These are phyloP conservation scores for Penicillium coffeae DNA, from an alignment of 495 filamentous ascomycete species.

Conservation along the genomic window DNA sequence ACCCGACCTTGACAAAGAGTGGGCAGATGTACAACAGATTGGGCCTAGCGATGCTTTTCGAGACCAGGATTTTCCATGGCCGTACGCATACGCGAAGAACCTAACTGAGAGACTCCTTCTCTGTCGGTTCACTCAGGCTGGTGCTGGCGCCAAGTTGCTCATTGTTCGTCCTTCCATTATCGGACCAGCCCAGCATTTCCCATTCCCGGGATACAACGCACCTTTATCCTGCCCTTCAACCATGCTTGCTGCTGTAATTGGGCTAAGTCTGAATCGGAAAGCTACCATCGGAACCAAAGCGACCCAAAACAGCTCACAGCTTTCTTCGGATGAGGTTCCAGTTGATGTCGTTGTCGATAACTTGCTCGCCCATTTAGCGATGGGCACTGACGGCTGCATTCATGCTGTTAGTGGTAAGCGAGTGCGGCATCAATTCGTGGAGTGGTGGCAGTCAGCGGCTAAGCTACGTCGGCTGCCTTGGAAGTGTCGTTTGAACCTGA, in stretches of 20 bases:
- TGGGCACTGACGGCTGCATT: constrained; percentile 4
- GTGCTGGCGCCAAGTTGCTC: constrained; percentile 4
- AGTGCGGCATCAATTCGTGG: not conserved
- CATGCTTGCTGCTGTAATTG: too few relatives aligned
- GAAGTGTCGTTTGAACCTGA: not conserved
- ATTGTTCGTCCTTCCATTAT: constrained; percentile 18
- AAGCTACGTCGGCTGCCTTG: constrained; percentile 6
- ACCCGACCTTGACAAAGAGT: constrained; percentile 1
- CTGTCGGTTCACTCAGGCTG: not conserved
- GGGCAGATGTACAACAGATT: constrained; percentile 1
- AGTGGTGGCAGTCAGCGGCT: not conserved
- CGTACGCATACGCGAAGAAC: constrained; percentile 21
- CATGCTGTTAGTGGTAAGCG: constrained; percentile 13
- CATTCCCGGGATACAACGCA: too few relatives aligned
- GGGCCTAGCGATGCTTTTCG: constrained; percentile 3
- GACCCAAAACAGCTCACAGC: too few relatives aligned
- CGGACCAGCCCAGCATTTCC: constrained; percentile 15
- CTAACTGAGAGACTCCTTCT: constrained; percentile 17
- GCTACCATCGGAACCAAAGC: too few relatives aligned
- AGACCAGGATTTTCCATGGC: constrained; percentile 17
- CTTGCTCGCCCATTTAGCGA: constrained; percentile 12
- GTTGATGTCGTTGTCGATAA: constrained; percentile 22
- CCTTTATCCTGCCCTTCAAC: too few relatives aligned
- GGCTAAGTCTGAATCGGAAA: too few relatives aligned
- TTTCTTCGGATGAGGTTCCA: constrained; percentile 18